Evolutionary conservation across 805 yeast species (phyloP).

Genomic region (Saccharomycodes ludwigii): DNA sequence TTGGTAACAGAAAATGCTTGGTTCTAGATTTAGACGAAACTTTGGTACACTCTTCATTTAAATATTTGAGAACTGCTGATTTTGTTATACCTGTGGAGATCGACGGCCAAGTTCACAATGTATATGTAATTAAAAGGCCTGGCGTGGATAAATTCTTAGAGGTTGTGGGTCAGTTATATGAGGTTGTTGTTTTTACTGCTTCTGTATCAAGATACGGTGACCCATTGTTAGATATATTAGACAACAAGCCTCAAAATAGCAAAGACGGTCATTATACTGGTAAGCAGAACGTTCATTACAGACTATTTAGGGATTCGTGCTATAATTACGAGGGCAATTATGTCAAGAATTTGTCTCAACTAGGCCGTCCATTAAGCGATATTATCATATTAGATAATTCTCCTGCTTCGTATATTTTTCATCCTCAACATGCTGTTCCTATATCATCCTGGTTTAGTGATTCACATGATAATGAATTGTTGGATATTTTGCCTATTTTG

Average conservation of each 20-base stretch:
- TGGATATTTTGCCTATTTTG: constrained; percentile 82
- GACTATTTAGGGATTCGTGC: constrained; percentile 90
- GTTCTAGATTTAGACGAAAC: constrained; percentile 93
- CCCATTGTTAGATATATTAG: constrained; percentile 83
- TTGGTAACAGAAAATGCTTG: constrained; percentile 66
- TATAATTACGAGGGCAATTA: constrained; percentile 89
- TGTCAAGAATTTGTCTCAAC: constrained; percentile 84
- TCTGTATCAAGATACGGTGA: constrained; percentile 93
- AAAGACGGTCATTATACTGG: constrained; percentile 35
- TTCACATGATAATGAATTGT: constrained; percentile 88
- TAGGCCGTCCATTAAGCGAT: constrained; percentile 83
- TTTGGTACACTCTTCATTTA: constrained; percentile 88
- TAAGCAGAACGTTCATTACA: constrained; percentile 55
- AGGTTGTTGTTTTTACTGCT: constrained; percentile 95
- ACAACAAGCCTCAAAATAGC: constrained; percentile 28
- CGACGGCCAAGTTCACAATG: constrained; percentile 84
- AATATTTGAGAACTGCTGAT: constrained; percentile 83
- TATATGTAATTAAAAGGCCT: constrained; percentile 92
- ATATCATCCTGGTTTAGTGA: constrained; percentile 98
- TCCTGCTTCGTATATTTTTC: constrained; percentile 95
- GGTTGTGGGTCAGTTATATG: constrained; percentile 75
- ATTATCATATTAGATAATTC: constrained; percentile 90
- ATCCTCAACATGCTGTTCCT: constrained; percentile 96
- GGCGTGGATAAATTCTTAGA: constrained; percentile 91
- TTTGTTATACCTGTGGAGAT: constrained; percentile 96